Evolutionary conservation across 164 flowering plant genomes (phyloP), one percentile per base, ranked within the genome.

Genomic region (Nymphaea colorata): DNA sequence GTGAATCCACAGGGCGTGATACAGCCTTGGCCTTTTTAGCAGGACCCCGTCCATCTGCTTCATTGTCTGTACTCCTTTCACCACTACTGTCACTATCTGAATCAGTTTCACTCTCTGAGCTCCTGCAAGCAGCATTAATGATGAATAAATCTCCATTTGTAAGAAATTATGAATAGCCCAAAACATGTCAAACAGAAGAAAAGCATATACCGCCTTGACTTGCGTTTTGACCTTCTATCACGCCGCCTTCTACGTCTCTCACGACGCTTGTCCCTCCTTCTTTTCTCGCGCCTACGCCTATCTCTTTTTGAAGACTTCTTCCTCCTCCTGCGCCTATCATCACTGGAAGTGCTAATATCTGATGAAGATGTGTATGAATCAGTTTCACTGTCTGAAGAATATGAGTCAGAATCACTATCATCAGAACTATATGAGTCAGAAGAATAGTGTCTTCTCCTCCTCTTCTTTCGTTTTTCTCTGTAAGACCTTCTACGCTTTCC

Each of bases 401-500:
- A 51, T 10, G 57, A 51, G 57, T 51, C 57, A 51, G 57, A 51
- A 51, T 51, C 57, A 15, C 57, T 51, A 8, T 51, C 57, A 51
- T 51, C 57, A 51, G 92, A 85, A 74, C 82, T 83, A 53, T 90
- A 96, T 17, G 97, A 84, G 16, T 90, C 98, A 73, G 99, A 90
- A 6, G 86, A 72, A 73, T 85, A 83, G 66, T 90, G 79, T 81
- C 79, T 84, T 76, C 84, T 83, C 70, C 88, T 85, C 80, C 75
- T 87, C 69, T 81, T 91, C 76, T 77, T 86, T 72, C 83, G 67
- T 45, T 68, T 78, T 16, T 80, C 88, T 79, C 77, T 89, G 36
- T 86, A 81, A 70, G 93, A 78, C 75, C 88, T 88, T 83, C 90
- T 91, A 72, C 81, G 91, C 67, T 87, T 94, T 66, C 87, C 83